Base-by-base conservation (phyloP, 2,329 filamentous ascomycete genomes). In the Penicillium sp. region DNA sequence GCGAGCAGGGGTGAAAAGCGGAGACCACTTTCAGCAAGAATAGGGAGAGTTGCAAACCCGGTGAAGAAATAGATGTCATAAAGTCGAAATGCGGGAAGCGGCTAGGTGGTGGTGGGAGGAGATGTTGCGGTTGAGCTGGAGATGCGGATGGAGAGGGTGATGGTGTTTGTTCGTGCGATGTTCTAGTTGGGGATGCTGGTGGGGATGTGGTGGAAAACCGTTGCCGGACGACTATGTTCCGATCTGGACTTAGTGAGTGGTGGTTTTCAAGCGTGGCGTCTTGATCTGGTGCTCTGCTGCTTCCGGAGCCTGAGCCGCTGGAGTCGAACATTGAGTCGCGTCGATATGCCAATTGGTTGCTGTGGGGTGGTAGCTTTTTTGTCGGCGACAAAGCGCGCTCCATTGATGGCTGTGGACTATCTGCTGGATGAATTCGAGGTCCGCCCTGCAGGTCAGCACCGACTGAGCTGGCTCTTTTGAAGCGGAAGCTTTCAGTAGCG, bases 11-110 rank as follows among this genome's bases (percentile, higher is more conserved):
- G 43, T 82, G 79, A 2, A 83, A 80, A 9, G 94, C 73, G 0
- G 85, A 84, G 11, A 81, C 74, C 8, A 92, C 74, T 71, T 96
- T 96, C 46, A 82, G 61, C 5, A 88, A 69, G 63, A 96, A 92
- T 1, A 92, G 63, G 1, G 72, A 63, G 2, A 90, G 72, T 44
- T 87, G 87, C 18, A 82, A 59, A 5, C 76, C 49, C 45, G 67
- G 72, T 70, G 70, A 72, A 65, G 58, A 72, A 71, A 62, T 62
- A 6, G 70, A 48, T 14, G 56, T 8, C 1, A 65, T 11, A 42
- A 56, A 57, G 43, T 68, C 60, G 47, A 67, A 57, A 18, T 72
- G 52, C 11, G 59, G 59, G 13, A 70, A 66, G 19, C 72, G 54
- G 16, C 59, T 58, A 2, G 74, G 73, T 8, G 77, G 75, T 3